Conservation (phyloP, 345 rosid species). For the Moricandia arvensis region DNA sequence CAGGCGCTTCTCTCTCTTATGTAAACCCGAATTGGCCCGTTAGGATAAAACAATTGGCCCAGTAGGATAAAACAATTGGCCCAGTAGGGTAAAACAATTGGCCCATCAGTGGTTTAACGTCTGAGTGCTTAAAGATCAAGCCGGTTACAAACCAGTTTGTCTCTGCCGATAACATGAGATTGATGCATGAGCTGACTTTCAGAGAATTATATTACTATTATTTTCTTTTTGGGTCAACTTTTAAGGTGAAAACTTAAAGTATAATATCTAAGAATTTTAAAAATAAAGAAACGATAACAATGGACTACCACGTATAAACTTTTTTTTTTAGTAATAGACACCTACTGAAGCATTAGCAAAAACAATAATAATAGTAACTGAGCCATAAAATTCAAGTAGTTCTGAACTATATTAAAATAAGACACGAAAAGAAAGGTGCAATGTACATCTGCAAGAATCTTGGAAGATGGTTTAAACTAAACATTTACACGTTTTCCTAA, state of each 20-base stretch:
- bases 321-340: conserved; percentile 5
- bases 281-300: conserved; percentile 18
- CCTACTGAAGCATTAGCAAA: conserved; percentile 18
- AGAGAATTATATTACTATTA: not conserved
- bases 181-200: not conserved
- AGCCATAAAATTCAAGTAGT: not conserved
- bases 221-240: conserved; percentile 13
- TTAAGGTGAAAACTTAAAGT: not conserved
- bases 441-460: conserved; percentile 35
- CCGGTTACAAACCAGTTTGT: conserved; percentile 3
- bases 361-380: conserved; percentile 6
- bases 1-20: no score
- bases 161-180: conserved; percentile 9
- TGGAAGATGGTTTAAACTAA: conserved; percentile 12
- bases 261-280: not conserved
- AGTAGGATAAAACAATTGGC: not conserved
- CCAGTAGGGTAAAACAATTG: not conserved
- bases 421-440: conserved; percentile 17
- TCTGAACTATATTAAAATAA: not conserved
- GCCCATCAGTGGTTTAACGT: not conserved
- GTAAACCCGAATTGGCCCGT: not conserved
- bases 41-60: not conserved
- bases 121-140: not conserved
- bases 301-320: conserved; percentile 26
- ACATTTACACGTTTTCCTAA: conserved; percentile 26